Base-by-base conservation (phyloP, 2,329 filamentous ascomycete genomes). In the Aureobasidium sp. region DNA sequence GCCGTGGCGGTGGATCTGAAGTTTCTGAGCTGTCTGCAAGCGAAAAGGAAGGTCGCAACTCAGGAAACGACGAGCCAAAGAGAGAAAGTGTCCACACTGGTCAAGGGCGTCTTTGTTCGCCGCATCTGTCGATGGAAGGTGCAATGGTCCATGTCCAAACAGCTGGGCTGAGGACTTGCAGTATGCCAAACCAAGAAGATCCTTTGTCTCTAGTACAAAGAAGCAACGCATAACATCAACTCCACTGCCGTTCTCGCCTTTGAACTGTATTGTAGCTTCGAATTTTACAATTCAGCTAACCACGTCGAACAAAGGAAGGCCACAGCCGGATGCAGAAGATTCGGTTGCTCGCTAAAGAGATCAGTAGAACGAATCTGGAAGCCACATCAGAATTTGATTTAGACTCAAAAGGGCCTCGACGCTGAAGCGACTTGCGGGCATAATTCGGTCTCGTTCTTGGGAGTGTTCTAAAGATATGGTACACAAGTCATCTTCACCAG, bases 401-500 rank as follows among this genome's bases (percentile, higher is more conserved):
- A 55, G 25, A 36, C 2, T 31, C 15, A 11, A 6, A 34, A n/a
- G 6, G 41, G 20, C 22, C 37, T 20, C 47, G 42, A 37, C 55
- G 55, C 55, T 31, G 55, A 25, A 37, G 55, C 55, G 42, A 25
- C 42, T 37, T 47, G 27, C 3, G 22, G 31, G 27, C 27, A 15
- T 36, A 6, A 5, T 20, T n/a, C 6, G 29, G 2, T 37, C 20
- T 25, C 47, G 9, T 12, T 4, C 22, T 39, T 37, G 17, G 47
- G 1, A 14, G 4, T 5, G 9, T 34, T 25, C 2, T 15, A n/a
- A n/a, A 3, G 31, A 5, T 58, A 37, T 47, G 4, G 8, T 45
- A 58, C 56, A 59, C 12, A 29, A 31, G 5, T 25, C 45, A n/a
- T 37, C 11, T 27, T 57, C 27, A 62, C 63, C 6, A 65, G 34